Evolutionary conservation across 2,329 filamentous ascomycete genomes (phyloP), one percentile per base, ranked within the genome.

Genomic region (Aspergillus ochraceus): DNA sequence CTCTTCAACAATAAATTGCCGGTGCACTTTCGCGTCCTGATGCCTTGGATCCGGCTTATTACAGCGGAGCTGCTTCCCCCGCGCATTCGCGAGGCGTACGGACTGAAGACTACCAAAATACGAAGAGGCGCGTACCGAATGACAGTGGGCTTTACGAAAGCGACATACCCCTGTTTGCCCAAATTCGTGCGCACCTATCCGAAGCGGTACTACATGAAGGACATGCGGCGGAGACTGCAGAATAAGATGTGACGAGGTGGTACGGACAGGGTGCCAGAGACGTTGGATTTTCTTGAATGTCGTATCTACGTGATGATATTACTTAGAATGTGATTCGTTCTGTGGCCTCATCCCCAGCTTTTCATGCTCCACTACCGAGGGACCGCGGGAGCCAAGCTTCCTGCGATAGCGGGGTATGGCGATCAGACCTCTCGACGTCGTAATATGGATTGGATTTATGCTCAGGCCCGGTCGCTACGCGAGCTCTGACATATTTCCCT

Each of bases 191-290:
- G 68, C 32, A 68, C 62, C 2, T 67, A 65, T 54, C 71, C 70
- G 2, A 68, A 67, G 60, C 57, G 60, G 26, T 68, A 68, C 26
- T 73, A 75, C 50, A 60, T 74, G 62, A 69, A 69, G 61, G 72
- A 75, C 54, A 74, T 75, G 71, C 65, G 70, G 29, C 67, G 65
- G 32, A 58, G 66, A 32, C 46, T 56, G 54, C 30, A 22, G 6
- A 50, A 20, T 9, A 42, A n/a, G 12, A 14, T 36, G 11, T 19
- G 52, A 46, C 8, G 24, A 46, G 9, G 22, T 54, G 32, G 24
- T 46, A 3, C 45, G 20, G 49, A n/a, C 12, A n/a, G 24, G 14
- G 9, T 42, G 14, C 14, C 17, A 5, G 14, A 1, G 4, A n/a
- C 4, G 36, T 4, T 12, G 36, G 17, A 12, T 8, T 17, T 42